phyloP scores from a whole-genome alignment of 2,329 filamentous ascomycete genomes.

The Trichophyton schoenleinii region DNA sequence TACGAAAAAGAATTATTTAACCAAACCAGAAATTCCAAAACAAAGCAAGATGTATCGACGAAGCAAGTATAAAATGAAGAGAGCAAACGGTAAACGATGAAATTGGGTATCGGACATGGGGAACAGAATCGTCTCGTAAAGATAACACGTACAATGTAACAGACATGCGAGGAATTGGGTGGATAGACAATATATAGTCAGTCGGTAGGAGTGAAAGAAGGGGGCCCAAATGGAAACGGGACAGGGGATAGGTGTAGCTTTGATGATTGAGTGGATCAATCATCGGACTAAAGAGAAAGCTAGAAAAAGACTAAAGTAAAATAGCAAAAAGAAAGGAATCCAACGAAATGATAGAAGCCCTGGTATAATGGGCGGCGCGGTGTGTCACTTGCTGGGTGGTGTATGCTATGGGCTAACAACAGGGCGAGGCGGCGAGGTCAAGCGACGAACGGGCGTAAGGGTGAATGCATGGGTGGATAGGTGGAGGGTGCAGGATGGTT shows the following conservation, averaged over 20 bases:
- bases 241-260: background rate
- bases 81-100: background rate
- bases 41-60: background rate
- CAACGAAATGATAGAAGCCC: background rate
- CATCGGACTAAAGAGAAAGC: background rate
- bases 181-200: background rate
- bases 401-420: background rate
- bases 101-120: constrained; percentile 1
- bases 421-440: too few relatives aligned
- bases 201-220: background rate
- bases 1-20: background rate
- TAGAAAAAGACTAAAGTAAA: background rate
- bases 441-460: too few relatives aligned
- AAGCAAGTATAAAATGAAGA: background rate
- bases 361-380: background rate
- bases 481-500: background rate
- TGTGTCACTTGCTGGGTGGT: background rate
- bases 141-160: background rate
- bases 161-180: background rate
- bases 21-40: background rate
- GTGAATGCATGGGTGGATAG: too few relatives aligned
- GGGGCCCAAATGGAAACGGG: background rate
- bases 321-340: background rate
- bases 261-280: background rate
- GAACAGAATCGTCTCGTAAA: constrained; percentile 1